Evolutionary conservation across 2,329 filamentous ascomycete genomes (phyloP).

Genomic region (Volutella citrinella): DNA sequence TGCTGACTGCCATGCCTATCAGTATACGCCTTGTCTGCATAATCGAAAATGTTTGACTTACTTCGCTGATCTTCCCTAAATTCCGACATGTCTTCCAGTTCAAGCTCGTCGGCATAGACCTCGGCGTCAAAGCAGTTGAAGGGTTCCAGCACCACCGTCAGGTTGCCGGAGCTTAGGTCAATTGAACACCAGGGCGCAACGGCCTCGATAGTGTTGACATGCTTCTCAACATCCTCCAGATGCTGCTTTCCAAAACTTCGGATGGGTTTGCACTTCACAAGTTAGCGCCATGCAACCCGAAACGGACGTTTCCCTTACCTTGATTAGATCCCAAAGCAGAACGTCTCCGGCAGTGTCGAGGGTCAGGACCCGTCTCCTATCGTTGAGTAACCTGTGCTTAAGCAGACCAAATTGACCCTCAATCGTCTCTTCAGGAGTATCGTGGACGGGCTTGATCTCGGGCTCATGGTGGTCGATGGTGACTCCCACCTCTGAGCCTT

Average conservation of each 20-base stretch:
- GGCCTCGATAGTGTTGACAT: conserved; percentile 83
- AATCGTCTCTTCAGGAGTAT: conserved; percentile 74
- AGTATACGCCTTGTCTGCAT: too few species aligned
- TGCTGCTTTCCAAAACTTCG: conserved; percentile 92
- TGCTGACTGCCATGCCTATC: conserved; percentile 75
- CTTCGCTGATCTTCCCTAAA: conserved; percentile 93
- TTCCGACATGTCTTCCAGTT: conserved; percentile 68
- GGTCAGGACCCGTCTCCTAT: conserved; percentile 83
- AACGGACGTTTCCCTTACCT: conserved; percentile 48
- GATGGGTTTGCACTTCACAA: conserved; percentile 71
- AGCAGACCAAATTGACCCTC: conserved; percentile 94
- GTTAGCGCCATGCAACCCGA: conserved; percentile 8
- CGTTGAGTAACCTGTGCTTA: conserved; percentile 89
- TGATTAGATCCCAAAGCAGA: conserved; percentile 88
- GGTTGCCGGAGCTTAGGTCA: conserved; percentile 85
- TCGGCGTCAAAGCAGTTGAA: conserved; percentile 98
- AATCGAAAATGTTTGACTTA: conserved; percentile 41
- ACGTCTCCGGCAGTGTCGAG: conserved; percentile 95
- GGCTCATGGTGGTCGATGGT: conserved; percentile 26
- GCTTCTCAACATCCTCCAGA: conserved; percentile 83
- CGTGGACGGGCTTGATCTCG: conserved; percentile 59
- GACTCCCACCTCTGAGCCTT: conserved; percentile 31
- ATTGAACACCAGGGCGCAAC: conserved; percentile 96
- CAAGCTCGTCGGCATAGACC: conserved; percentile 89
- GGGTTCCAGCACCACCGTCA: conserved; percentile 88